Base-by-base conservation (phyloP, 306 rosid species). In the Citrullus mucosospermus region DNA sequence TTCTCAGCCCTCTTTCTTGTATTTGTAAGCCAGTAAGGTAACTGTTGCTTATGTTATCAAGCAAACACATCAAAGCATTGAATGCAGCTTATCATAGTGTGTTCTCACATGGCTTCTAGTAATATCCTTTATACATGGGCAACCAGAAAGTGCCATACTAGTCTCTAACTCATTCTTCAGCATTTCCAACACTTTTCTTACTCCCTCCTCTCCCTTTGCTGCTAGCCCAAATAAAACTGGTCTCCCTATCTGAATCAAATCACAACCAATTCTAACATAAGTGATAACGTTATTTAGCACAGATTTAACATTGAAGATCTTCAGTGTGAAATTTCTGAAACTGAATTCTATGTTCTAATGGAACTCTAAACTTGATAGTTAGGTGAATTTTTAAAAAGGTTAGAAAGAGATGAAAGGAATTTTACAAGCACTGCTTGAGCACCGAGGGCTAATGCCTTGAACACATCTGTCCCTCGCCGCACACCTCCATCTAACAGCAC, bases 371-470 rank as follows among this genome's bases (percentile, higher is more conserved):
- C 38, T 2, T 25, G 28, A 25, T 48, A 48, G 53, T 3, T 48
- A 22, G 15, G 6, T 12, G 17, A 48, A 48, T 48, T 48, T 48
- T 48, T 12, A 48, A 12, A 2, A 13, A 5, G 2, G 54, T 48
- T 5, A 16, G 28, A 25, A 48, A 8, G 1, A 43, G 39, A 44
- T 48, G 28, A 13, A 14, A 48, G 17, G 13, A 48, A 48, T 48
- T 5, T 53, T 53, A 53, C 93, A 54, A 88, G 90, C 54, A 90
- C 90, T 16, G 93, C 90, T 58, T 88, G 80, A 65, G 90, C 91
- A 25, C 91, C 91, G 13, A 86, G 88, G 80, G 93, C 91, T 78
- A 90, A 74, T n/a, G 88, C 93, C 85, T 90, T 88, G 72, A 88
- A 90, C 30, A 88, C 79, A 67, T 86, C 90, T 14, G 93, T 88